phyloP scores from a whole-genome alignment of 768 basidiomycete genomes.

The Termitomyces sp. region DNA sequence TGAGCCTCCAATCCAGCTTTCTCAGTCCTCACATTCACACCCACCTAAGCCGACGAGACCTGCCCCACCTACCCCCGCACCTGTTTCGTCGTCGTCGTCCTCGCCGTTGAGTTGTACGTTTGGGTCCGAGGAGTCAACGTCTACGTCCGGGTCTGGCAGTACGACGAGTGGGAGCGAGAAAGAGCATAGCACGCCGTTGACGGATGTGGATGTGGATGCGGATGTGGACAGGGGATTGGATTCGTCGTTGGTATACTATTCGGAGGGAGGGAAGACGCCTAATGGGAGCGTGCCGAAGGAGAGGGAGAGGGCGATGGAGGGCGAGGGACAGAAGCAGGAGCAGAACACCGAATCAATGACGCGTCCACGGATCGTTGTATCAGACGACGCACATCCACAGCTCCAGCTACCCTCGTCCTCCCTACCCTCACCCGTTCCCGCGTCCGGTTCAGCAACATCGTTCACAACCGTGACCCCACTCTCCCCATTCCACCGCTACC shows the following conservation, averaged over 20 bases:
- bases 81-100: constrained; percentile 22
- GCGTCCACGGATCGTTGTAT: neutral
- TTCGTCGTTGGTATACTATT: neutral
- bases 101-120: constrained; percentile 48
- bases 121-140: constrained; percentile 15
- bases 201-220: neutral
- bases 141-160: constrained; percentile 2
- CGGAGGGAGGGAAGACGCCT: neutral
- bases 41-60: neutral
- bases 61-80: neutral
- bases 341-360: neutral
- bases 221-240: neutral
- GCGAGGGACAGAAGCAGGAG: constrained; percentile 10
- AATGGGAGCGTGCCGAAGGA: neutral
- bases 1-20: neutral
- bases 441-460: neutral
- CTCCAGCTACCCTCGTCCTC: neutral
- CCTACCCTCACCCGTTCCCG: neutral
- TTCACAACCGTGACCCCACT: neutral
- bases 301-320: neutral
- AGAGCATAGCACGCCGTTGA: neutral
- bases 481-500: constrained; percentile 48
- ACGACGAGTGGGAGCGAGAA: neutral
- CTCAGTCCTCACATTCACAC: too few relatives aligned
- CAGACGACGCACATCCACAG: neutral